phyloP scores from a whole-genome alignment of 1,139 yeast species.

The Taphrina deformans region DNA sequence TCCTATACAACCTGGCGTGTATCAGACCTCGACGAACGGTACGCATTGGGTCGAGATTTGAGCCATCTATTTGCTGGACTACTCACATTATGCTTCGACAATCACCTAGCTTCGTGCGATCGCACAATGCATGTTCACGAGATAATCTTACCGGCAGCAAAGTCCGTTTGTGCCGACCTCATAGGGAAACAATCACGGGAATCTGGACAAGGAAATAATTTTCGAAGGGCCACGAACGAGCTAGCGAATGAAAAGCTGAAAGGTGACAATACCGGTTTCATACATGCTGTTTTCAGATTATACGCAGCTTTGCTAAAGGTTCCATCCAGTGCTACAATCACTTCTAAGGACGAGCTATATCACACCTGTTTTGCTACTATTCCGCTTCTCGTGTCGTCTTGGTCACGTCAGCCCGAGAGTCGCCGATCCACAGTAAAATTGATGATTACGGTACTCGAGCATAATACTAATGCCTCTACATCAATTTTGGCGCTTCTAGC shows the following conservation, averaged over 20 bases:
- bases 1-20: slow-evolving; percentile 4
- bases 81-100: not conserved
- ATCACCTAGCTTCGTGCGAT: not conserved
- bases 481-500: slow-evolving; percentile 60
- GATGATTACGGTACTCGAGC: not conserved
- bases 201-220: not conserved
- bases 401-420: not conserved
- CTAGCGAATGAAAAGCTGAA: not conserved
- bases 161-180: not conserved
- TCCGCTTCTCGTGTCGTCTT: not conserved
- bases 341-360: not conserved
- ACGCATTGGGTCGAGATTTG: not conserved
- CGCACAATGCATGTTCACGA: not conserved
- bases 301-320: not conserved
- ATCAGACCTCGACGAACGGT: not conserved
- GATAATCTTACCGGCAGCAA: not conserved
- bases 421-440: not conserved
- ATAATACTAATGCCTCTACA: slow-evolving; percentile 47
- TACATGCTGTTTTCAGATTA: not conserved
- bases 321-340: not conserved
- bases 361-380: not conserved
- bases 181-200: not conserved
- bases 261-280: not conserved
- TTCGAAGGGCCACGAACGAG: not conserved
- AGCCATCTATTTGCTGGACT: not conserved